Evolutionary conservation across 805 yeast species (phyloP).

Genomic region (Starmerella apis): DNA sequence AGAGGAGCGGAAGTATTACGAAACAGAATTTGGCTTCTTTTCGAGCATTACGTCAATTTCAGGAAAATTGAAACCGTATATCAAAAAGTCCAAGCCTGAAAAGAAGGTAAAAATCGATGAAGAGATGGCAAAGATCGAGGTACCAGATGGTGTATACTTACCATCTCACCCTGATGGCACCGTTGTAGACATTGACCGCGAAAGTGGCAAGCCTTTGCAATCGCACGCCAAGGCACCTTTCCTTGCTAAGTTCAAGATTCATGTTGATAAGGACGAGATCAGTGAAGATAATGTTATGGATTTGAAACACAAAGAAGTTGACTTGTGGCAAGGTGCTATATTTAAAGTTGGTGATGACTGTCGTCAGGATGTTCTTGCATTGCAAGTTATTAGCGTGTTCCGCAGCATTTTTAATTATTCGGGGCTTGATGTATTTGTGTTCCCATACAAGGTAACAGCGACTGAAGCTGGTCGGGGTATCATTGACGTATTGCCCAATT

Average conservation of each 20-base stretch:
- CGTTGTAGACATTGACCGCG: constrained; percentile 83
- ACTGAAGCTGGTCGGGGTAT: constrained; percentile 99
- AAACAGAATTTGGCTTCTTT: constrained; percentile 79
- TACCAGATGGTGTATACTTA: constrained; percentile 74
- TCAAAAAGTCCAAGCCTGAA: constrained; percentile 89
- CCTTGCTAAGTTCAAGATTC: constrained; percentile 87
- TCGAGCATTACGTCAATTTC: constrained; percentile 86
- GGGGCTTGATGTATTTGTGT: constrained; percentile 84
- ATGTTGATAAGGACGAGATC: constrained; percentile 35
- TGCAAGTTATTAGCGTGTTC: constrained; percentile 85
- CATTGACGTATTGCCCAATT: constrained; percentile 91
- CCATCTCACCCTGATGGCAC: constrained; percentile 96
- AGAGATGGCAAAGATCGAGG: constrained; percentile 71
- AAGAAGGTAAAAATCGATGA: constrained; percentile 93
- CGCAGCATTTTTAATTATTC: constrained; percentile 79
- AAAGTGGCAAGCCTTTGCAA: constrained; percentile 88
- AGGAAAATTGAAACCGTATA: constrained; percentile 88
- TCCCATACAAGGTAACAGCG: constrained; percentile 91
- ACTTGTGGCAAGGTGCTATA: constrained; percentile 87
- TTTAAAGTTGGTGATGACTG: constrained; percentile 99
- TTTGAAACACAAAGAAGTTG: constrained; percentile 34
- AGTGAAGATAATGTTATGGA: constrained; percentile 19
- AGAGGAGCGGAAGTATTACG: constrained; percentile 56
- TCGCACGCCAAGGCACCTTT: constrained; percentile 98
- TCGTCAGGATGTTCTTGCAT: constrained; percentile 89